Base-by-base conservation (phyloP, 768 basidiomycete species). In the Phaeotremella skinneri region DNA sequence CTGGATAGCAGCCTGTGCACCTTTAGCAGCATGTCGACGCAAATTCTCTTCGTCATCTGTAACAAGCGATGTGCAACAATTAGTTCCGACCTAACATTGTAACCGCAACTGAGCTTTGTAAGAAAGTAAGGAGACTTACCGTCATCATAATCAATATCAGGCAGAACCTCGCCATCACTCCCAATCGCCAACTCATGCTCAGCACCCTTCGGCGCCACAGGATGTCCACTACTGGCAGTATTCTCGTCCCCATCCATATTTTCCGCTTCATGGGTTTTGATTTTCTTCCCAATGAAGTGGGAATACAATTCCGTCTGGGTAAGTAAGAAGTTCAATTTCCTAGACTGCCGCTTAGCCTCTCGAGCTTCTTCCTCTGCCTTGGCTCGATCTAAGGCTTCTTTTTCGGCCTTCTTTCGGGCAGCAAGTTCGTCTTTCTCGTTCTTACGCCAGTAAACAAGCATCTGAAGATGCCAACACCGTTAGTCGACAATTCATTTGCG, bases 281-380 rank as follows among this genome's bases (percentile, higher is more conserved):
- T 83, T 79, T 98, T 98, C 79, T 86, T 96, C 30, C 94, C 94
- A 58, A 99, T 92, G 82, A 99, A 98, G 80, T 99, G 96, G 66
- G 90, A 92, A 79, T 98, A 99, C 6, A 98, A 83, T 76, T 99
- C 96, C 2, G 96, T 98, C 78, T 98, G 94, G 59, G 90, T 97
- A 77, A 99, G 92, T 78, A 99, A 81, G 80, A 98, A 99, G 79
- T 99, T 96, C 25, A 99, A 84, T 77, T 98, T 97, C 66, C 94
- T 84, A 13, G 92, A 90, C 76, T 94, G 91, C 52, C 96, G 82
- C 37, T 92, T 88, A 13, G 89, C 88, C 78, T 99, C 96, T 41
- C 94, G 83, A 61, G 75, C 64, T 68, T 73, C 69, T 73, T 77
- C 72, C 59, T 76, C 67, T 17, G 61, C 66, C 57, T 74, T 67